Evolutionary conservation across 2,329 filamentous ascomycete genomes (phyloP).

Genomic region (Venturia oleaginea): DNA sequence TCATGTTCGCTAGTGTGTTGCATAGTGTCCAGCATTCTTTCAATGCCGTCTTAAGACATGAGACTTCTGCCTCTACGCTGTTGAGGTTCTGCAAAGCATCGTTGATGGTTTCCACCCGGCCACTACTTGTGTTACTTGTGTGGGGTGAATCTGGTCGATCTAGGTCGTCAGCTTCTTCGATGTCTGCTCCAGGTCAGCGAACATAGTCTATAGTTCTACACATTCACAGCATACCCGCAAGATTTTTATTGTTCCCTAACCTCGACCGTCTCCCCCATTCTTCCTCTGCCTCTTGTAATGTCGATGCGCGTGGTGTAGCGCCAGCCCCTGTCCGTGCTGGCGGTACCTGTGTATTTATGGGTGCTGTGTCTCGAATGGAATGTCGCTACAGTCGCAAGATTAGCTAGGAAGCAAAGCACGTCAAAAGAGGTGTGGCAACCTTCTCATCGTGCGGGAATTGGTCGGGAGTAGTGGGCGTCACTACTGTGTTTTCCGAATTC

Average conservation of each 20-base stretch:
- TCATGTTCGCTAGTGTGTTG: conserved; percentile 79
- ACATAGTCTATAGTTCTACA: background rate
- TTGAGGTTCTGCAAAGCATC: conserved; percentile 49
- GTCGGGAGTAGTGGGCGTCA: conserved; percentile 28
- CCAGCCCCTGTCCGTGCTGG: conserved; percentile 28
- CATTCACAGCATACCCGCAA: conserved; percentile 55
- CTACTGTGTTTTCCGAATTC: conserved; percentile 26
- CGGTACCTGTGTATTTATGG: conserved; percentile 66
- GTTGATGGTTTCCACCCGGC: conserved; percentile 31
- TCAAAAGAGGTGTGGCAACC: conserved; percentile 3
- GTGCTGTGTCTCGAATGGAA: conserved; percentile 21
- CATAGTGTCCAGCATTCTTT: conserved; percentile 90
- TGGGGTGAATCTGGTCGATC: conserved; percentile 18
- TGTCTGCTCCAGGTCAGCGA: conserved; percentile 27
- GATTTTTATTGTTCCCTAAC: conserved; percentile 52
- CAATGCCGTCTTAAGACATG: conserved; percentile 64
- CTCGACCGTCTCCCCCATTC: conserved; percentile 45
- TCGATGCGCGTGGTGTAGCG: conserved; percentile 75
- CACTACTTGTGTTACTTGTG: conserved; percentile 14
- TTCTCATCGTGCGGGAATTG: conserved; percentile 21
- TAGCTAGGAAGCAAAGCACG: conserved; percentile 1
- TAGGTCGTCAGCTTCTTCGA: conserved; percentile 35
- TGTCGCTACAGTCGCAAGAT: conserved; percentile 3
- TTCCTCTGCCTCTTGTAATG: conserved; percentile 62
- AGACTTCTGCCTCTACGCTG: conserved; percentile 53